phyloP scores from a whole-genome alignment of 1,284 basidiomycete species.

The Bjerkandera adusta region DNA sequence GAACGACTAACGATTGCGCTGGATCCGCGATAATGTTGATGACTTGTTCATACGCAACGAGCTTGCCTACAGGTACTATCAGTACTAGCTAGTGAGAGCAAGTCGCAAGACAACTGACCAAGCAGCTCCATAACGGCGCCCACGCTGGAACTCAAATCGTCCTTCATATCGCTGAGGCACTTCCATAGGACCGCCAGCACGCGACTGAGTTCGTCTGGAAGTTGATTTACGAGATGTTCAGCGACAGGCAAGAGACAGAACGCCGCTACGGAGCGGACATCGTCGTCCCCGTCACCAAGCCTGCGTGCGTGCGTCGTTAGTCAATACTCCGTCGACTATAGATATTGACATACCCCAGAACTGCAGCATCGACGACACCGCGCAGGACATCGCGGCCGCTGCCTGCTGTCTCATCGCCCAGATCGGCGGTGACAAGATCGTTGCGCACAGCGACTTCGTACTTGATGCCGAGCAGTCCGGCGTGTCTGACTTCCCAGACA shows the following conservation, averaged over 20 bases:
- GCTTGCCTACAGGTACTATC: constrained; percentile 51
- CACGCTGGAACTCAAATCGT: constrained; percentile 96
- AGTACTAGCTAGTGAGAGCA: constrained; percentile 14
- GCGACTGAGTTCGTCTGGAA: constrained; percentile 71
- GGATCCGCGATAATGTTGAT: constrained; percentile 74
- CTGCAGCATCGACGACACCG: constrained; percentile 84
- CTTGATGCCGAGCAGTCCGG: constrained; percentile 94
- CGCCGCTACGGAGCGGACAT: constrained; percentile 95
- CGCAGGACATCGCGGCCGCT: constrained; percentile 56
- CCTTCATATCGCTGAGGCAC: constrained; percentile 91
- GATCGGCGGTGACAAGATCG: constrained; percentile 65
- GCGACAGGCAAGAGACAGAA: constrained; percentile 89
- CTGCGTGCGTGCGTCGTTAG: constrained; percentile 38
- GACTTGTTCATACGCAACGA: constrained; percentile 81
- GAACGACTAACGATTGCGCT: constrained; percentile 56
- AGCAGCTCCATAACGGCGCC: constrained; percentile 97
- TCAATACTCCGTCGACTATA: not conserved
- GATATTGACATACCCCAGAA: constrained; percentile 67
- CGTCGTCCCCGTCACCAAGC: constrained; percentile 90
- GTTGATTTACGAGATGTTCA: constrained; percentile 71
- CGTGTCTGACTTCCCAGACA: constrained; percentile 97
- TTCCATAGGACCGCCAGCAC: constrained; percentile 89
- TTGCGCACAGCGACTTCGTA: constrained; percentile 94
- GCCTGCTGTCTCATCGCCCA: constrained; percentile 16
- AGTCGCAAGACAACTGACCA: constrained; percentile 43